Base-by-base conservation (phyloP, 169 alveolate genomes). In the Toxoplasma gondii region DNA sequence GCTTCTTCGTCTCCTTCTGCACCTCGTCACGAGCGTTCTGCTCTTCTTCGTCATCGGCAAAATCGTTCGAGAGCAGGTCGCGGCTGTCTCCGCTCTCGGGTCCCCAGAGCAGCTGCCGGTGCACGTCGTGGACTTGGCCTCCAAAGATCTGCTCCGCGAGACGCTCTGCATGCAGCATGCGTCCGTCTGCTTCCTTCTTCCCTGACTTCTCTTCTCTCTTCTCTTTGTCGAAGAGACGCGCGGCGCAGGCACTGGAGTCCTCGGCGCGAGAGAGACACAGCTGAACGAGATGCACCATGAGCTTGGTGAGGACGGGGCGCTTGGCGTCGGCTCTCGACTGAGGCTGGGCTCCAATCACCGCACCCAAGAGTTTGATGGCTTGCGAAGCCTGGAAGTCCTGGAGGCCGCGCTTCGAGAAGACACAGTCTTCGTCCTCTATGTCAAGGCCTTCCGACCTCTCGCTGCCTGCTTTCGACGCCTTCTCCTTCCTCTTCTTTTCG, bases 191-290 rank as follows among this genome's bases (percentile, higher is more conserved):
- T 1, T 41, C 86, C 29, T 78, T 45, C 82, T 69, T 29, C 17
- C 82, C 82, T 17, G 34, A 5, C n/a, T 22, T 34, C 19, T 22
- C 82, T 69, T 69, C 19, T 69, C 82, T 22, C 22, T 49, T 12
- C 58, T 12, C 58, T 4, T 12, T 12, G 4, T 4, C 58, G 58
- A 4, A 49, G 82, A 69, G 34, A 7, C 4, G 16, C 39, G 34
- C 39, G 10, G 43, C n/a, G n/a, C 34, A 7, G 5, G 82, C 82
- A 19, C 86, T 49, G n/a, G 90, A 22, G n/a, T 41, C 90, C 34
- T 82, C 90, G 38, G 67, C 90, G 90, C 90, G 90, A 4, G 54
- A 41, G 90, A 82, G 54, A 41, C n/a, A 82, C 69, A 82, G 67
- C 10, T 82, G 44, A 38, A 44, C 64, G 67, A 82, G 90, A 10